Percentiles rank a stretch among this genome's conserved stretches.
These are phyloP conservation scores for Aspergillus sclerotiicarbonarius DNA, from an alignment of 495 filamentous ascomycete species.

Conservation along the genomic window DNA sequence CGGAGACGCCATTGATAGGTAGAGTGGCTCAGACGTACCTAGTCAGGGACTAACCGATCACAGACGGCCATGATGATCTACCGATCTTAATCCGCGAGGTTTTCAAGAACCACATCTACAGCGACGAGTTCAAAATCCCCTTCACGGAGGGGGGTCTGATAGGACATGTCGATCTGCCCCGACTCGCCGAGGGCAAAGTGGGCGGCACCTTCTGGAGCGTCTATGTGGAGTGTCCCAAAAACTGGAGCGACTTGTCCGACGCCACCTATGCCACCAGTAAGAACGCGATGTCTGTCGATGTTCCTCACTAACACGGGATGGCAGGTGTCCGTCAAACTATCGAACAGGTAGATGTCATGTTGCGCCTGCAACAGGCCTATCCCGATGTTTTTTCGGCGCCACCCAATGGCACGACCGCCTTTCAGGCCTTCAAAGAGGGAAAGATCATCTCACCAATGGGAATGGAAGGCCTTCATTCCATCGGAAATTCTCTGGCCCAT, in stretches of 20 bases:
- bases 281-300: slow-evolving; percentile 3
- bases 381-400: slow-evolving; percentile 63
- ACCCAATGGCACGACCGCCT: slow-evolving; percentile 55
- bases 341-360: slow-evolving; percentile 80
- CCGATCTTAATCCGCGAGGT: slow-evolving; percentile 65
- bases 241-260: slow-evolving; percentile 69
- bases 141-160: slow-evolving; percentile 65
- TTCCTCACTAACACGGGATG: background rate
- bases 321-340: slow-evolving; percentile 68
- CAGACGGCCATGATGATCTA: slow-evolving; percentile 93
- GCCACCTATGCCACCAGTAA: slow-evolving; percentile 61
- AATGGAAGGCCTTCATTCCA: slow-evolving; percentile 93
- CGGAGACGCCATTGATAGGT: slow-evolving; percentile 79
- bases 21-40: slow-evolving; percentile 9
- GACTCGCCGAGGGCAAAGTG: slow-evolving; percentile 48
- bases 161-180: slow-evolving; percentile 78
- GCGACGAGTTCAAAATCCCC: slow-evolving; percentile 63
- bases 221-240: slow-evolving; percentile 71
- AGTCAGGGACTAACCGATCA: background rate
- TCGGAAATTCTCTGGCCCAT: slow-evolving; percentile 79
- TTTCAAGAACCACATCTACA: slow-evolving; percentile 78
- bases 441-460: slow-evolving; percentile 69
- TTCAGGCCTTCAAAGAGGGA: slow-evolving; percentile 56
- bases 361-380: slow-evolving; percentile 64
- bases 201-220: slow-evolving; percentile 89